Evolutionary conservation across 2,329 filamentous ascomycete species (phyloP), one percentile per base, ranked within the genome.

Genomic region (Ophiostoma tasmaniense): DNA sequence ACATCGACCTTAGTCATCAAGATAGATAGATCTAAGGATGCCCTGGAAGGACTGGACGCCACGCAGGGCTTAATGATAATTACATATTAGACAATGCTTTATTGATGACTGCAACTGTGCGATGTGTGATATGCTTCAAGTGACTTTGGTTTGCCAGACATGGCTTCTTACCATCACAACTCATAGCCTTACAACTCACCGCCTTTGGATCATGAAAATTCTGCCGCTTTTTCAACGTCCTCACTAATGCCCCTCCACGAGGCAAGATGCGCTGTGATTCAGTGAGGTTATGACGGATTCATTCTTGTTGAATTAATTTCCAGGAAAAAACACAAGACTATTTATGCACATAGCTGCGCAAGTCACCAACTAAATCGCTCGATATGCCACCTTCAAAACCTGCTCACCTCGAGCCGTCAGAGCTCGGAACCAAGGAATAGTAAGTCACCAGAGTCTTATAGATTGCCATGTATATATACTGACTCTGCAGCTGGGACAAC

Each of bases 361-460:
- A 25, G 14, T 3, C 0, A n/a, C 50, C 10, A 1, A 10, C 17
- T 1, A 11, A 55, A 10, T 2, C 30, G 1, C 1, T 4, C 13
- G 61, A 4, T 1, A 59, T 70, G 71, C 62, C 68, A n/a, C 45
- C 67, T 3, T 52, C 66, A 50, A 83, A 81, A 70, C 89, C 89
- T n/a, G 79, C 79, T 1, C 86, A 90, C 74, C 88, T 97, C 33
- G 85, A 90, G 73, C 91, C 93, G 22, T 96, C 83, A 76, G 80
- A 85, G 77, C 86, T 98, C 37, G 94, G 94, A 66, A 97, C 92
- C 37, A 96, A 92, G 79, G 89, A 94, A 83, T 96, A 96, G 92
- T 96, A 81, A 74, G 87, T 83, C 20, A 2, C 3, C 22, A 10
- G 28, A 39, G 28, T 37, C 14, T 37, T 35, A 33, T n/a, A 7